Conservation (phyloP, 352 stramenopile genomes). For the Globisporangium cylindrosporum region DNA sequence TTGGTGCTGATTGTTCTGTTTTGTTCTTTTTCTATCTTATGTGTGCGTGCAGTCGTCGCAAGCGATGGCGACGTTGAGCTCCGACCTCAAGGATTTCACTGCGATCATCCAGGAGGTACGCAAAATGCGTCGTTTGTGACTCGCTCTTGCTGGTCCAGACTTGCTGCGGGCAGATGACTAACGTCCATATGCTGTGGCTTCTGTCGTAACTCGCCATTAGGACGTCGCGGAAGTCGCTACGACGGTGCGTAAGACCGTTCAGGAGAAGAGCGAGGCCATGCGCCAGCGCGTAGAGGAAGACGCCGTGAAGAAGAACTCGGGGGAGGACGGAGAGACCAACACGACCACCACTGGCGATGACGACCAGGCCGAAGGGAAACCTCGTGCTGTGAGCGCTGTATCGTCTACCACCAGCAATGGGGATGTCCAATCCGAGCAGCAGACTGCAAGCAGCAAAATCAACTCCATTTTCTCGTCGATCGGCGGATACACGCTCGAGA, state of each 20-base stretch:
- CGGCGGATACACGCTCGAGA: slow-evolving; percentile 22
- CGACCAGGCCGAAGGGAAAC: slow-evolving; percentile 10
- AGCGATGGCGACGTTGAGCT: slow-evolving; percentile 69
- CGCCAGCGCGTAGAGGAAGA: slow-evolving; percentile 32
- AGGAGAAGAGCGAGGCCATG: slow-evolving; percentile 49
- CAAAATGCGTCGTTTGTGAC: neutral
- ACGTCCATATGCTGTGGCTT: neutral
- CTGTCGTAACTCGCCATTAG: slow-evolving; percentile 5
- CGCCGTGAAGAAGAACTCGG: slow-evolving; percentile 17
- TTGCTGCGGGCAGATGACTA: neutral
- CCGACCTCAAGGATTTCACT: slow-evolving; percentile 69
- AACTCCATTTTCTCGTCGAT: slow-evolving; percentile 64
- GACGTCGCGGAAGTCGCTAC: slow-evolving; percentile 63
- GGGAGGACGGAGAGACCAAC: slow-evolving; percentile 10
- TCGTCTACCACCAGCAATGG: neutral
- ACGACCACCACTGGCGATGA: slow-evolving; percentile 1
- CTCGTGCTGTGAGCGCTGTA: neutral
- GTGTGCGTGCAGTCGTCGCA: slow-evolving; percentile 44
- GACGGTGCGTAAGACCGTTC: slow-evolving; percentile 45
- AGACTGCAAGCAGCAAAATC: slow-evolving; percentile 11
- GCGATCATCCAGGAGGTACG: slow-evolving; percentile 61
- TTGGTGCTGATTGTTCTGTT: neutral
- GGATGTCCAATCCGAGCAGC: slow-evolving; percentile 1
- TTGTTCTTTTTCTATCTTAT: neutral
- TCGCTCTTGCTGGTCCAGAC: neutral